These are phyloP conservation scores for Groenewaldozyma tartarivorans DNA, from an alignment of 805 yeast genomes.

Conservation along the genomic window DNA sequence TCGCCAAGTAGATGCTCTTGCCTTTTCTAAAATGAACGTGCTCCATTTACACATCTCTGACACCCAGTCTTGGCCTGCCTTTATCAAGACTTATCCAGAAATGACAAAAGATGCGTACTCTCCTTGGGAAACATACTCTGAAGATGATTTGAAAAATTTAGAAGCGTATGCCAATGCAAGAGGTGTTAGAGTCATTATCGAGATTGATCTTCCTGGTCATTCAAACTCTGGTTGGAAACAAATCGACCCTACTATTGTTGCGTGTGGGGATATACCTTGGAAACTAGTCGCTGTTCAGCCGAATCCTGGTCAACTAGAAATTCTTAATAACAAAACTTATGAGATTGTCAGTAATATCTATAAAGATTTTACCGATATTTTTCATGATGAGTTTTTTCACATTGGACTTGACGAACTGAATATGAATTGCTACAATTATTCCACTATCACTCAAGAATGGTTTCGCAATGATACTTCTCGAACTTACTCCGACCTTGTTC, in stretches of 20 bases:
- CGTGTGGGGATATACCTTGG: constrained; percentile 29
- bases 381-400: constrained; percentile 32
- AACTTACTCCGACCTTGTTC: constrained; percentile 26
- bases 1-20: constrained; percentile 33
- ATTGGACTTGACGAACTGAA: constrained; percentile 35
- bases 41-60: constrained; percentile 36
- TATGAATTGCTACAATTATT: constrained; percentile 28
- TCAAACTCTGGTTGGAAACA: constrained; percentile 32
- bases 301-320: constrained; percentile 34
- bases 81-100: constrained; percentile 27
- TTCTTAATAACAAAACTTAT: constrained; percentile 27
- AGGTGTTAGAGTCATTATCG: constrained; percentile 36
- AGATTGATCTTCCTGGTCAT: constrained; percentile 36
- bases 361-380: constrained; percentile 27
- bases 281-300: constrained; percentile 30
- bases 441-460: constrained; percentile 19
- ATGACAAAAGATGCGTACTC: constrained; percentile 34
- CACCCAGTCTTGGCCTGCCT: constrained; percentile 35
- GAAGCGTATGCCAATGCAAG: constrained; percentile 28
- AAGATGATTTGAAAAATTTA: constrained; percentile 23
- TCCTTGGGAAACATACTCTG: constrained; percentile 24
- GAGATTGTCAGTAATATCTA: constrained; percentile 28
- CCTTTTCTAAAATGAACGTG: constrained; percentile 31
- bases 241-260: constrained; percentile 26
- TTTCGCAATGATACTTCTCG: constrained; percentile 22